Conservation (phyloP, 225 moss, liverwort and hornwort species). For the Rhytidiadelphus loreus region DNA sequence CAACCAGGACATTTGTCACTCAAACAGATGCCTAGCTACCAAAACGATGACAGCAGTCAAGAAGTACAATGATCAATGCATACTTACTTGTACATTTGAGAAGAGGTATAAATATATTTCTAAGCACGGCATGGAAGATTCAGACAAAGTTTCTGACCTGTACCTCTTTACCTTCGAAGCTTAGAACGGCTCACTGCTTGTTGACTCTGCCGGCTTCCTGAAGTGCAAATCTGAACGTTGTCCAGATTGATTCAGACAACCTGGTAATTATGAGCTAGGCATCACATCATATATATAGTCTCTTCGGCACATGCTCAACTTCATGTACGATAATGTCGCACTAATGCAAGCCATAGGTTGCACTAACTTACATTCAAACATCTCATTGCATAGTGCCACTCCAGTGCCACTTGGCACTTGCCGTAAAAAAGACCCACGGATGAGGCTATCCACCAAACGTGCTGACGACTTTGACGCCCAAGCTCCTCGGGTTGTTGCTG, state of each 20-base stretch:
- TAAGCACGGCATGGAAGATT: neutral
- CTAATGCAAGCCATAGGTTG: neutral
- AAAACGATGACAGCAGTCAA: neutral
- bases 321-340: no score
- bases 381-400: neutral
- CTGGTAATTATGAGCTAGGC: no score
- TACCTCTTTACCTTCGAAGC: conserved; percentile 19
- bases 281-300: no score
- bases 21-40: neutral
- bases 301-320: neutral
- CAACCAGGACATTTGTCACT: neutral
- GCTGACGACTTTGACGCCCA: neutral
- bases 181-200: conserved; percentile 34
- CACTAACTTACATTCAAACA: neutral
- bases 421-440: neutral
- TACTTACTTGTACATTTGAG: neutral
- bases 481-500: neutral
- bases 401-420: neutral
- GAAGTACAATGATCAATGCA: neutral
- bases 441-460: neutral
- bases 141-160: neutral
- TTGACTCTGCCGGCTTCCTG: neutral
- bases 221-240: no score
- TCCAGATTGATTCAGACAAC: no score
- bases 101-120: neutral